phyloP scores from a whole-genome alignment of 1,284 basidiomycete genomes.

The Clitocybe nebularis region DNA sequence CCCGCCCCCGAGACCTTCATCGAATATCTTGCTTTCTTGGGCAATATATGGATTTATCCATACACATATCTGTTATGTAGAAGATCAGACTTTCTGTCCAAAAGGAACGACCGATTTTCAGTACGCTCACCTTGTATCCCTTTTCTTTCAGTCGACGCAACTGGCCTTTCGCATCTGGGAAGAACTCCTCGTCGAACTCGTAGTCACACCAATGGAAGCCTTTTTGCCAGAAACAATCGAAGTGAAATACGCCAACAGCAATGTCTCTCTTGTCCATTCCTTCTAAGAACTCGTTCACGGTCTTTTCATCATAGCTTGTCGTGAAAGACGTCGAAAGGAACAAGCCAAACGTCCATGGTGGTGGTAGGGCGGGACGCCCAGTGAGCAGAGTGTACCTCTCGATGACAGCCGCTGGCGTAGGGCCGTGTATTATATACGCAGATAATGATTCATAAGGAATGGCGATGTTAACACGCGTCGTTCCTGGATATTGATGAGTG shows the following conservation, averaged over 20 bases:
- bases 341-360: conserved; percentile 59
- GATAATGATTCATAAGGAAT: conserved; percentile 51
- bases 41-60: conserved; percentile 51
- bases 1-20: conserved; percentile 47
- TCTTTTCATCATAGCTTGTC: conserved; percentile 52
- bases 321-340: conserved; percentile 64
- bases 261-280: conserved; percentile 55
- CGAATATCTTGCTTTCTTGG: conserved; percentile 52
- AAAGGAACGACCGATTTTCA: neutral
- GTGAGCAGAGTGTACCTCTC: conserved; percentile 46
- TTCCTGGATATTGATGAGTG: conserved; percentile 17
- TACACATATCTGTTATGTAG: conserved; percentile 19
- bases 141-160: conserved; percentile 49
- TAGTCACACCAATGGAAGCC: conserved; percentile 53
- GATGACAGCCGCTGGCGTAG: conserved; percentile 43
- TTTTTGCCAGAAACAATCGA: conserved; percentile 67
- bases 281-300: conserved; percentile 52
- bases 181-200: conserved; percentile 55
- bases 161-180: conserved; percentile 54
- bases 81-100: neutral
- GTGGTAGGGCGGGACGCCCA: conserved; percentile 50
- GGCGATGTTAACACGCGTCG: conserved; percentile 48
- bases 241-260: conserved; percentile 53
- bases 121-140: conserved; percentile 29
- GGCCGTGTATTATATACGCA: conserved; percentile 51